A percentile compares a stretch with the other conserved stretches of the same genome.
Evolutionary conservation across 2,329 filamentous ascomycete genomes (phyloP).

Genomic region (Coleophoma eucalyptorum): DNA sequence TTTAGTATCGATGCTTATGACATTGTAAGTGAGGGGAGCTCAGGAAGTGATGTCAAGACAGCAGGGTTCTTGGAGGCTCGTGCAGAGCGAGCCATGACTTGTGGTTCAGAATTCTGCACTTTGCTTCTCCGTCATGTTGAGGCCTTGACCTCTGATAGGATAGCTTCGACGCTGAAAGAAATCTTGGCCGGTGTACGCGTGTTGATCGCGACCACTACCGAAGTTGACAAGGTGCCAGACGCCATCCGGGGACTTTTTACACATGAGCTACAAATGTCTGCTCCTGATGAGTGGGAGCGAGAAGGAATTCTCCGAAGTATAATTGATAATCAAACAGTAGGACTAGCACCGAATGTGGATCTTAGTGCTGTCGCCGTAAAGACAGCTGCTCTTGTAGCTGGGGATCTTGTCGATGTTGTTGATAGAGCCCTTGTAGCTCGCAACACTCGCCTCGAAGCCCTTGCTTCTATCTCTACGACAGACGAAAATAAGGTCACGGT

Average conservation of each 20-base stretch:
- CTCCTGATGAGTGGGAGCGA: slow-evolving; percentile 88
- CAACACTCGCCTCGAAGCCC: slow-evolving; percentile 67
- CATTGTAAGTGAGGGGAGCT: slow-evolving; percentile 85
- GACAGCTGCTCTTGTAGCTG: slow-evolving; percentile 91
- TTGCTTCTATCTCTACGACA: slow-evolving; percentile 50
- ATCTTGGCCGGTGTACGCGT: slow-evolving; percentile 77
- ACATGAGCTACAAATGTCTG: slow-evolving; percentile 89
- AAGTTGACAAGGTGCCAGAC: slow-evolving; percentile 91
- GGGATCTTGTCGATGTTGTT: slow-evolving; percentile 90
- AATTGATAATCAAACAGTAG: slow-evolving; percentile 70
- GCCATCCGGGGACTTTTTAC: slow-evolving; percentile 88
- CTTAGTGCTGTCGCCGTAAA: slow-evolving; percentile 84
- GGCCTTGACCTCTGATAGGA: slow-evolving; percentile 84
- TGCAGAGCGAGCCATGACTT: slow-evolving; percentile 83
- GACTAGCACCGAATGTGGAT: slow-evolving; percentile 80
- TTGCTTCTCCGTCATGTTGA: slow-evolving; percentile 89
- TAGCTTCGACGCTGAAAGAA: slow-evolving; percentile 79
- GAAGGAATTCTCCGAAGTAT: slow-evolving; percentile 82
- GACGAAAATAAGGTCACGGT: slow-evolving; percentile 52
- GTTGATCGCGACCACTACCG: slow-evolving; percentile 88
- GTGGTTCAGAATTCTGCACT: slow-evolving; percentile 78
- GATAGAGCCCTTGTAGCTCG: slow-evolving; percentile 82
- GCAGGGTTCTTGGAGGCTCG: slow-evolving; percentile 86
- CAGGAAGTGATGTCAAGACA: slow-evolving; percentile 88
- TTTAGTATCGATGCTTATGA: slow-evolving; percentile 91